Conservation (phyloP, 2,329 filamentous ascomycete species). For the Myriosclerotinia scirpicola region DNA sequence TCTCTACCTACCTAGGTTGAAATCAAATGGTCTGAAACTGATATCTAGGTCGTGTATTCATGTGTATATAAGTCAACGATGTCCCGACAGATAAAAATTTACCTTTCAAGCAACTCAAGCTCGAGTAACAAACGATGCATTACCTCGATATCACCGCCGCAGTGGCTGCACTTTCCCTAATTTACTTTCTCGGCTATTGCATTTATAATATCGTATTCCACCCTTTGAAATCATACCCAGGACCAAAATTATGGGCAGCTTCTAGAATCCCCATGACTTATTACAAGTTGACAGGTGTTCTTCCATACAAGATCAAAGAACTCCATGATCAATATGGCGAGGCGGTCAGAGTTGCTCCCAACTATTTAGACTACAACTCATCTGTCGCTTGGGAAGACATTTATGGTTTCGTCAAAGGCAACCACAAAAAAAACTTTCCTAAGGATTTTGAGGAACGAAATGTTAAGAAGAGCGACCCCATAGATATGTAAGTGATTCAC, state of each 20-base stretch:
- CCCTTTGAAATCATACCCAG: slow-evolving; percentile 26
- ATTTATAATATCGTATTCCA: slow-evolving; percentile 29
- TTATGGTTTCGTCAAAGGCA: slow-evolving; percentile 17
- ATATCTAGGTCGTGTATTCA: neutral
- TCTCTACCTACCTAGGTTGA: too few species aligned
- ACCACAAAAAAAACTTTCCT: slow-evolving; percentile 5
- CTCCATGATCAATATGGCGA: slow-evolving; percentile 29
- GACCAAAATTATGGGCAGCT: slow-evolving; percentile 22
- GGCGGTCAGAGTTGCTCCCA: slow-evolving; percentile 27
- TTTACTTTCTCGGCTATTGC: neutral
- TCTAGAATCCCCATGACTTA: slow-evolving; percentile 18
- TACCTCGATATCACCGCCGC: too few species aligned
- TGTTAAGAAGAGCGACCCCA: accelerated
- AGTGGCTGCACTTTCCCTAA: neutral
- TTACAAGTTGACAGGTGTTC: slow-evolving; percentile 3
- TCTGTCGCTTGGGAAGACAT: slow-evolving; percentile 27
- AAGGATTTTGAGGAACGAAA: neutral
- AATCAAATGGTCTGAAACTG: neutral
- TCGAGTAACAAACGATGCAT: neutral
- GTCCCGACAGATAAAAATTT: too few species aligned
- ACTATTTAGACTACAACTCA: slow-evolving; percentile 22
- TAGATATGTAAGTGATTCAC: slow-evolving; percentile 2
- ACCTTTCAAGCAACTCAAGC: neutral
- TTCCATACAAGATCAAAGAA: slow-evolving; percentile 12
- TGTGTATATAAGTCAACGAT: neutral